A percentile compares a stretch with the other conserved stretches of the same genome.
Conservation (phyloP, 768 basidiomycete species). For the Hericium erinaceus region DNA sequence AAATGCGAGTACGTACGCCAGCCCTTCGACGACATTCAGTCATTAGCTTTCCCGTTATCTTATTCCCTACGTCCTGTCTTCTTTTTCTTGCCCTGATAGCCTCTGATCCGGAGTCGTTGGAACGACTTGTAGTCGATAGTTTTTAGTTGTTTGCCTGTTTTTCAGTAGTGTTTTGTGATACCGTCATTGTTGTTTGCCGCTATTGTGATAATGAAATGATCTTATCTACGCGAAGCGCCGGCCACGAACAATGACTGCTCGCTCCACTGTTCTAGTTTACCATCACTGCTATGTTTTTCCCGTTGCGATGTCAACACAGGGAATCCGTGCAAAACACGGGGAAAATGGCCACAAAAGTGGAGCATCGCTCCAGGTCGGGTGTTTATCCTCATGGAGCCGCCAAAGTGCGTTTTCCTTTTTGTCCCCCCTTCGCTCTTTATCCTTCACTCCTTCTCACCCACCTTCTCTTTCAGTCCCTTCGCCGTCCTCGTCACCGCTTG, state of each 20-base stretch:
- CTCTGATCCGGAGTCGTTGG: background rate
- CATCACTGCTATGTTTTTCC: background rate
- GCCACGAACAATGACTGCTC: background rate
- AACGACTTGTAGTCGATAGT: background rate
- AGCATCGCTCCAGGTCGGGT: background rate
- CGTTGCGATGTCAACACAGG: conserved; percentile 9
- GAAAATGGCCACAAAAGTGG: background rate
- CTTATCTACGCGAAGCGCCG: background rate
- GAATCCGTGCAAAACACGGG: background rate
- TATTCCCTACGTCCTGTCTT: background rate
- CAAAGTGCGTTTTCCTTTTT: conserved; percentile 3
- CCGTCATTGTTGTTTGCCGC: background rate
- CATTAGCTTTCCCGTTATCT: background rate
- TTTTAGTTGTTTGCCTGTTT: background rate
- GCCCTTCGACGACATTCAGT: conserved; percentile 3
- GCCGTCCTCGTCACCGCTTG: background rate
- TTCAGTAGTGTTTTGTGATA: background rate
- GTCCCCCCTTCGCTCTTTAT: background rate
- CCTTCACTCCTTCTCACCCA: conserved; percentile 2
- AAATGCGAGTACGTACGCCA: conserved; percentile 62
- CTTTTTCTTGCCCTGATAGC: background rate
- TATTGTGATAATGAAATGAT: background rate
- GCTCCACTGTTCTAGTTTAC: too few species aligned
- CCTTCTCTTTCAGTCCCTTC: background rate
- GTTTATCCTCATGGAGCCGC: conserved; percentile 4